These are phyloP conservation scores for Pythium insidiosum DNA, from an alignment of 352 stramenopile species.

Conservation along the genomic window DNA sequence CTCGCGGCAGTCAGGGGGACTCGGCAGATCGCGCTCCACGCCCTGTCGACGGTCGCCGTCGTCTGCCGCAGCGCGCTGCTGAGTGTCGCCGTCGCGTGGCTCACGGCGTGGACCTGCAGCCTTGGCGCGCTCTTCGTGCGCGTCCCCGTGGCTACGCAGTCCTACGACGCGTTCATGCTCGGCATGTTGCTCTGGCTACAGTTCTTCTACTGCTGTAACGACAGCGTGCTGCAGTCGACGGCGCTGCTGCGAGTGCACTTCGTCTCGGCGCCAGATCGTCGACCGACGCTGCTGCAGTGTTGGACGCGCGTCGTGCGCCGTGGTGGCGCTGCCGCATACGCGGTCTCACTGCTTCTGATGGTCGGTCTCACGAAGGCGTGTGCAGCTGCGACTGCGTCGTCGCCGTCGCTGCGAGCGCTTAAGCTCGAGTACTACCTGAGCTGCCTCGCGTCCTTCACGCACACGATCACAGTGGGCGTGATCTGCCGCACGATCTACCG, in stretches of 20 bases:
- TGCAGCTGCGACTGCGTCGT: too few relatives aligned
- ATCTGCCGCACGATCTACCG: constrained; percentile 5
- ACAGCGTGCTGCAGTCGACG: constrained; percentile 5
- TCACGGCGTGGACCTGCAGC: not conserved
- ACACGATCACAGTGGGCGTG: constrained; percentile 7
- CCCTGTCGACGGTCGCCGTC: not conserved
- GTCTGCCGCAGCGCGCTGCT: not conserved
- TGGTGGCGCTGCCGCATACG: too few relatives aligned
- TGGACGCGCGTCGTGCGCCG: not conserved
- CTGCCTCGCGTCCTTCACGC: not conserved
- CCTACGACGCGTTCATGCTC: constrained; percentile 12
- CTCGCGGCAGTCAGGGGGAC: not conserved
- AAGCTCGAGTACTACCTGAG: not conserved
- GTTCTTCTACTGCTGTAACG: constrained; percentile 14
- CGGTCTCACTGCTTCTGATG: not conserved
- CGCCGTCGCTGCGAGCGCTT: not conserved
- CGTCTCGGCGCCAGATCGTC: too few relatives aligned
- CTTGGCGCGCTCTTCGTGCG: not conserved
- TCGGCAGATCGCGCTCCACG: too few relatives aligned
- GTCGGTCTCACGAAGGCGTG: not conserved
- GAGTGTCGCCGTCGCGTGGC: not conserved
- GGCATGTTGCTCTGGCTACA: constrained; percentile 20
- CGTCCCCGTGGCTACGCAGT: not conserved
- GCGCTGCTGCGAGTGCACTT: not conserved
- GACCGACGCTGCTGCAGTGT: not conserved